Evolutionary conservation across 306 rosid species (phyloP).

Genomic region (Glycyrrhiza uralensis): DNA sequence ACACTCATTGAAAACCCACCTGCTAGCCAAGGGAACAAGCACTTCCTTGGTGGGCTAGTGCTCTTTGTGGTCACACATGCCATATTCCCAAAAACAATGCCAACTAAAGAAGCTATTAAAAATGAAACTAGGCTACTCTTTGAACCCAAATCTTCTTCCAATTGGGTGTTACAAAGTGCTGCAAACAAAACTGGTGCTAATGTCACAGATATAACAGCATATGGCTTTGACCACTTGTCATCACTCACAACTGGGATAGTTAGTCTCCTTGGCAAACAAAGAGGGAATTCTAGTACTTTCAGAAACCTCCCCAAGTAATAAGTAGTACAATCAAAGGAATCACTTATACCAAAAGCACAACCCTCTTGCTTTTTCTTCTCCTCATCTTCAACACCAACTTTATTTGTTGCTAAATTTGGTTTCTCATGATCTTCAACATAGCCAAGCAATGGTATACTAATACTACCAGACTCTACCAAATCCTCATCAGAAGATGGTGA

Average conservation of each 20-base stretch:
- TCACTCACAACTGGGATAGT: conserved; percentile 25
- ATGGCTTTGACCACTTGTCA: conserved; percentile 27
- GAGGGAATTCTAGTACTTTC: conserved; percentile 18
- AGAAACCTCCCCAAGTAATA: neutral
- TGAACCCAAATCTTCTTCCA: conserved; percentile 22
- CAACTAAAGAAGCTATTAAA: conserved; percentile 19
- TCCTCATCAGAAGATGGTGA: conserved; percentile 21
- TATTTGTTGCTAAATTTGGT: neutral
- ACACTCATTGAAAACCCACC: conserved; percentile 33
- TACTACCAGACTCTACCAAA: conserved; percentile 21
- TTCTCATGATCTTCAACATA: conserved; percentile 14
- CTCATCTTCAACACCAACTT: neutral
- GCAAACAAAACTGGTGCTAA: conserved; percentile 24
- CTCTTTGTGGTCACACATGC: conserved; percentile 33
- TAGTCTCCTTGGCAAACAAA: conserved; percentile 23
- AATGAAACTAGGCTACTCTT: conserved; percentile 22
- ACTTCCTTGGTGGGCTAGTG: conserved; percentile 26
- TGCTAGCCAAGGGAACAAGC: conserved; percentile 32
- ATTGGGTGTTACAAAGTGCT: conserved; percentile 17
- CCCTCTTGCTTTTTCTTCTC: neutral
- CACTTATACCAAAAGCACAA: neutral
- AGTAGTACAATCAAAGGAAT: neutral
- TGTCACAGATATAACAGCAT: conserved; percentile 19
- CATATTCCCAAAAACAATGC: conserved; percentile 27
- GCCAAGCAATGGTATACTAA: conserved; percentile 8